These are phyloP conservation scores for Helotiales sp. DNA, from an alignment of 2,329 filamentous ascomycete genomes.

Conservation along the genomic window DNA sequence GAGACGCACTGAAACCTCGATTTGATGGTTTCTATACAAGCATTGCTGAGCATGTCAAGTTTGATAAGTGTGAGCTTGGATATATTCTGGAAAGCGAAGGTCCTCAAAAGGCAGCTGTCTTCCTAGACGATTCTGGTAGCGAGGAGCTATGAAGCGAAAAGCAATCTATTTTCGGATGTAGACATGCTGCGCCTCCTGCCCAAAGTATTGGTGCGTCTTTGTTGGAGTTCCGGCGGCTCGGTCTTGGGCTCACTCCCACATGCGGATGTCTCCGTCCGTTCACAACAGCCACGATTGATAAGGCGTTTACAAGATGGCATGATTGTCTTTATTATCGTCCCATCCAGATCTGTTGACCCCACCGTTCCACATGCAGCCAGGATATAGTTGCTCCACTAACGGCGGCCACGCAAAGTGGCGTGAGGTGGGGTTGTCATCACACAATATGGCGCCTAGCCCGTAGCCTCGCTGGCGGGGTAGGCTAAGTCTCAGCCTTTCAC, in stretches of 20 bases:
- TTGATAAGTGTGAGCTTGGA: slow-evolving; percentile 53
- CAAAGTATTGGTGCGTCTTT: background rate
- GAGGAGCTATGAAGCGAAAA: background rate
- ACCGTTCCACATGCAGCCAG: background rate
- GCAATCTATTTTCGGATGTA: background rate
- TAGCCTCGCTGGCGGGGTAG: slow-evolving; percentile 3
- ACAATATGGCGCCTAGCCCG: background rate
- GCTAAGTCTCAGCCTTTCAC: background rate
- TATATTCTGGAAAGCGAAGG: slow-evolving; percentile 59
- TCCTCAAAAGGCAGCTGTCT: slow-evolving; percentile 12
- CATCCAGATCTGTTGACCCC: background rate
- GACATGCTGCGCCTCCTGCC: no score
- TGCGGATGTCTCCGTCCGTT: background rate
- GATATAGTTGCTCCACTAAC: background rate
- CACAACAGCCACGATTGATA: background rate
- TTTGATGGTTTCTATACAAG: slow-evolving; percentile 56
- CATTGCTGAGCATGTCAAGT: slow-evolving; percentile 50
- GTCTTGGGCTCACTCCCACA: background rate
- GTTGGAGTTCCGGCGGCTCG: background rate
- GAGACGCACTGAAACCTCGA: slow-evolving; percentile 46
- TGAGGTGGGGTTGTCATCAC: slow-evolving; percentile 3
- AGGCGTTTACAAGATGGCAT: background rate
- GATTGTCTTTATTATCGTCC: background rate
- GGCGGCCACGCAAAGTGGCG: no score
- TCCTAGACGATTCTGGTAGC: background rate